A percentile compares a stretch with the other conserved stretches of the same genome.
These are phyloP conservation scores for Mrakia gelida DNA, from an alignment of 768 basidiomycete species.

Conservation along the genomic window DNA sequence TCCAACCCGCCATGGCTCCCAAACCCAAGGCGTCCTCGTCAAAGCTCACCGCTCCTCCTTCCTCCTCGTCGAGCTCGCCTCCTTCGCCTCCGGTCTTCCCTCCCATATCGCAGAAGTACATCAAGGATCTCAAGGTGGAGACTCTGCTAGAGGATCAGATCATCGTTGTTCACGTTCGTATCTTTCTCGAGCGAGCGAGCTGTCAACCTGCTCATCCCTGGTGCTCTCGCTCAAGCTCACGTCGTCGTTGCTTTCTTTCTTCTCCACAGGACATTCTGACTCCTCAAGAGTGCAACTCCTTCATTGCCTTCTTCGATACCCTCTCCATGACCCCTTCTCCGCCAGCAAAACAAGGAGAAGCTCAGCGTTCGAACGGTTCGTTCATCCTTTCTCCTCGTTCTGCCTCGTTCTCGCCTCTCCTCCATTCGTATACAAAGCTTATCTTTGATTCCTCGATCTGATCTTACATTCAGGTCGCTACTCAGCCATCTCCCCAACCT, in stretches of 20 bases:
- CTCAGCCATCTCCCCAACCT: constrained; percentile 19
- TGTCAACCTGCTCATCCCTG: background rate
- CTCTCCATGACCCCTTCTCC: constrained; percentile 22
- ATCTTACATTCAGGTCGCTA: constrained; percentile 8
- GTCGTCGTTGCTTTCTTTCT: background rate
- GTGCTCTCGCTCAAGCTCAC: background rate
- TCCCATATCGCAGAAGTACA: constrained; percentile 15
- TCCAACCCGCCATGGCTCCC: background rate
- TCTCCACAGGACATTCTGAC: constrained; percentile 20
- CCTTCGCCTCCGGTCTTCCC: constrained; percentile 6
- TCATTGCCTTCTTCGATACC: constrained; percentile 17
- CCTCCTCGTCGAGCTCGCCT: constrained; percentile 1
- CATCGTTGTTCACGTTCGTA: constrained; percentile 26
- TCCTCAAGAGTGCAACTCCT: constrained; percentile 16
- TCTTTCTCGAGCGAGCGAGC: too few relatives aligned
- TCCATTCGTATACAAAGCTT: background rate
- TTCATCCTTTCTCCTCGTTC: background rate
- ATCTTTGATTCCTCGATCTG: too few relatives aligned
- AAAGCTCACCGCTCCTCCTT: background rate
- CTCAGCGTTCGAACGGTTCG: constrained; percentile 27
- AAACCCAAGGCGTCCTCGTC: background rate
- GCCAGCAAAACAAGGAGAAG: constrained; percentile 29
- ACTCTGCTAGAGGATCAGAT: constrained; percentile 28
- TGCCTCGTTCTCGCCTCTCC: background rate
- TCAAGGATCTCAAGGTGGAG: constrained; percentile 20